Percentiles rank a stretch among this genome's conserved stretches.
Evolutionary conservation across 164 flowering plant genomes (phyloP).

Genomic region (Nymphaea thermarum): DNA sequence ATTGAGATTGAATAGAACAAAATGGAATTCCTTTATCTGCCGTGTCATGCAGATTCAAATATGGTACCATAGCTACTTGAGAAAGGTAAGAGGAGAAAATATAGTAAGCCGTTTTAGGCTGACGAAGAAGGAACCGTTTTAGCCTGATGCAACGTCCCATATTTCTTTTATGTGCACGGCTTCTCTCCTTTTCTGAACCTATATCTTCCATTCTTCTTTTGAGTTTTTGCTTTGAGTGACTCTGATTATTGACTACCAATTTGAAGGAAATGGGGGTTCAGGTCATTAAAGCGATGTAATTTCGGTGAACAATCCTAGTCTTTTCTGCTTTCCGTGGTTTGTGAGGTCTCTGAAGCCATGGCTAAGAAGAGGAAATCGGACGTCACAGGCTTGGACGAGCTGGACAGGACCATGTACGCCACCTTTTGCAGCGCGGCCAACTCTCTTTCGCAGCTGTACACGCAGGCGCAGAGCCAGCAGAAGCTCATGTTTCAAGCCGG

Average conservation of each 20-base stretch:
- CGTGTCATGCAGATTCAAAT: no score
- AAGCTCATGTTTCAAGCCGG: conserved; percentile 71
- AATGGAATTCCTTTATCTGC: no score
- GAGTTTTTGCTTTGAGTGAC: neutral
- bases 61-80: no score
- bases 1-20: no score
- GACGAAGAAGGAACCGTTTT: neutral
- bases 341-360: conserved; percentile 20
- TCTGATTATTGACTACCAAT: neutral
- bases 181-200: neutral
- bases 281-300: neutral
- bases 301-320: neutral
- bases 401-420: conserved; percentile 74
- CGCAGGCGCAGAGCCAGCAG: conserved; percentile 75
- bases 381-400: conserved; percentile 66
- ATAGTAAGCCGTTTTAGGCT: no score
- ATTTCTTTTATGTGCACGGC: neutral
- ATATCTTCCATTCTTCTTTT: neutral
- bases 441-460: conserved; percentile 74
- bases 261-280: neutral
- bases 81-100: no score
- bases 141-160: neutral
- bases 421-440: conserved; percentile 79
- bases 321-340: neutral
- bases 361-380: conserved; percentile 83